Base-by-base conservation (phyloP, 2,329 filamentous ascomycete species). In the Fusarium goolgardi region DNA sequence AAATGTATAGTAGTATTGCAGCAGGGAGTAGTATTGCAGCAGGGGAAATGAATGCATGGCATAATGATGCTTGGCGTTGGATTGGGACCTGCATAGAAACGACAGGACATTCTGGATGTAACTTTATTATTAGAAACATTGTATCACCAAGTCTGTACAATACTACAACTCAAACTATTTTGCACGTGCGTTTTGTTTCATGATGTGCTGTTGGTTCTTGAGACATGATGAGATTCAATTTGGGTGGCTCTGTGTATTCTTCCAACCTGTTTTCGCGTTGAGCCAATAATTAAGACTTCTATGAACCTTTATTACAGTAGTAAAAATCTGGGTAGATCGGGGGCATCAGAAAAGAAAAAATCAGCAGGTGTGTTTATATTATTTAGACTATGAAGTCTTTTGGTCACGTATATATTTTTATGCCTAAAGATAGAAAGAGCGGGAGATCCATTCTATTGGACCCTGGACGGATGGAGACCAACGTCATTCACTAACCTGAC, bases 71-170 rank as follows among this genome's bases (percentile, higher is more conserved):
- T 59, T 41, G 63, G 63, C 63, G 63, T 66, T 66, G 61, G 51
- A 40, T 57, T 56, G 51, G 55, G 41, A 49, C 18, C 20, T 55
- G 49, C n/a, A 51, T 62, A 53, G 61, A 61, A 12, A 43, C 25
- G 37, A 37, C 32, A 46, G 49, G 55, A 45, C n/a, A 50, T 40
- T 37, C 50, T 47, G 29, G 47, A 55, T 70, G 66, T 63, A 69
- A 68, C 32, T 51, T 59, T 62, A 62, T 55, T 43, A 51, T 51
- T 67, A 63, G 57, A 59, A 59, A 12, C 45, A 59, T 50, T 67
- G 58, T 67, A 67, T 29, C 58, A 67, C 53, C 62, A 70, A 32
- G 51, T 25, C 56, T 66, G 63, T 66, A 66, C 41, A 41, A 46
- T 51, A 65, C 25, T 31, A 31, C 29, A 25, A 7, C 32, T 15